Conservation (phyloP, 768 basidiomycete genomes). For the Russula ochroleuca region DNA sequence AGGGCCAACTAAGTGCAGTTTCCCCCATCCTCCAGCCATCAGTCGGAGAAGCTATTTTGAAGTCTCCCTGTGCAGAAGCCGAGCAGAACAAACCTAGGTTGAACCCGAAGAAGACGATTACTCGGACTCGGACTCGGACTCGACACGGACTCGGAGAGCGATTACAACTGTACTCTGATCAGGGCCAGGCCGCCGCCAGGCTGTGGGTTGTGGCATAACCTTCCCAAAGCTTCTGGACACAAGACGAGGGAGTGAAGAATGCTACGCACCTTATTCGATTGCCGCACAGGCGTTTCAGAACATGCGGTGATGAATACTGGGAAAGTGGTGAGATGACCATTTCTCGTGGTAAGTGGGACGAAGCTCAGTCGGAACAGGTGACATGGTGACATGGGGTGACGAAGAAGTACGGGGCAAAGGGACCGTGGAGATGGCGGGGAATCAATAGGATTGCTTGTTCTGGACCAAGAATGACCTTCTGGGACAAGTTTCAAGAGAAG, state of each 20-base stretch:
- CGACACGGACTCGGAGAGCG: neutral
- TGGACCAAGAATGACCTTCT: slow-evolving; percentile 3
- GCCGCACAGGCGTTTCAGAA: neutral
- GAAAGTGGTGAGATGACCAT: neutral
- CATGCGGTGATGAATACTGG: neutral
- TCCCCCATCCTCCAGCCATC: neutral
- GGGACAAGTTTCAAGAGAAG: slow-evolving; percentile 9
- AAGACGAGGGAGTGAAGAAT: neutral
- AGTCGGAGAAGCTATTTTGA: slow-evolving; percentile 9
- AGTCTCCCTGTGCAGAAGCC: neutral
- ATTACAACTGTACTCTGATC: neutral
- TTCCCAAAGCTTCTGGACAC: neutral
- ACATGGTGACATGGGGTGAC: slow-evolving; percentile 15
- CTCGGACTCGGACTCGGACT: neutral
- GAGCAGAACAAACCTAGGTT: neutral
- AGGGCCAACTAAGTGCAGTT: neutral
- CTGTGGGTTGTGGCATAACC: neutral
- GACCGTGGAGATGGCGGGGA: slow-evolving; percentile 3
- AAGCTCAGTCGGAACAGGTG: neutral
- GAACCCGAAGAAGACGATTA: slow-evolving; percentile 2
- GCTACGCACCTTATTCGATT: neutral
- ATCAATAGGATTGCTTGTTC: neutral
- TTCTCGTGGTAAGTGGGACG: neutral
- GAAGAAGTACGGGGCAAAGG: slow-evolving; percentile 11
- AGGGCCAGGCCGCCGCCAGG: neutral